A percentile compares a stretch with the other conserved stretches of the same genome.
Evolutionary conservation across 805 yeast species (phyloP).

Genomic region (Millerago galiae): DNA sequence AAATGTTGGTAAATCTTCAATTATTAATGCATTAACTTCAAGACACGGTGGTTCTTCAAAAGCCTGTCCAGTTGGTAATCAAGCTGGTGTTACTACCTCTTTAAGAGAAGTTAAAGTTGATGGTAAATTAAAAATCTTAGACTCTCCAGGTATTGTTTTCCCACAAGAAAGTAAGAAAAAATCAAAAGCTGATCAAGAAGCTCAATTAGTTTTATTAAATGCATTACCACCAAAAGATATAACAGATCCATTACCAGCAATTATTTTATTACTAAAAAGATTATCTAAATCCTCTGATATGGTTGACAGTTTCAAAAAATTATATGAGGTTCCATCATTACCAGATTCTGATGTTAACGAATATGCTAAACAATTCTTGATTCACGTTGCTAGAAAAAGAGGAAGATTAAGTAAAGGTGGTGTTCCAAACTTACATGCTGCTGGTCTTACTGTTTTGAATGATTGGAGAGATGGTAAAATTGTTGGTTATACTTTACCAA

Average conservation of each 20-base stretch:
- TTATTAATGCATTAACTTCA: slow-evolving; percentile 80
- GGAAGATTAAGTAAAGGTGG: slow-evolving; percentile 94
- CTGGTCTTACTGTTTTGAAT: slow-evolving; percentile 73
- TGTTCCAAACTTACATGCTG: slow-evolving; percentile 79
- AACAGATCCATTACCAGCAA: slow-evolving; percentile 78
- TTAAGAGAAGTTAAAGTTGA: slow-evolving; percentile 90
- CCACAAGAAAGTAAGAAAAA: slow-evolving; percentile 57
- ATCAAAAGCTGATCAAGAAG: slow-evolving; percentile 61
- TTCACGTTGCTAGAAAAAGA: slow-evolving; percentile 86
- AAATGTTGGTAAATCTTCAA: slow-evolving; percentile 93
- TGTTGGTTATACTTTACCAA: slow-evolving; percentile 84
- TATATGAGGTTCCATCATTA: slow-evolving; percentile 76
- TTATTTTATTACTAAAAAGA: slow-evolving; percentile 68
- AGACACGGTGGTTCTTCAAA: slow-evolving; percentile 67
- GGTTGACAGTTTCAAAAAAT: slow-evolving; percentile 67
- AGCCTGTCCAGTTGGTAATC: slow-evolving; percentile 95
- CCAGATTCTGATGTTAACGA: slow-evolving; percentile 68
- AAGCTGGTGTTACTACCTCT: slow-evolving; percentile 94
- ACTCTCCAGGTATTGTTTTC: slow-evolving; percentile 97
- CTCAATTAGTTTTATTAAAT: slow-evolving; percentile 81
- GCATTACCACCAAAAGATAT: slow-evolving; percentile 87
- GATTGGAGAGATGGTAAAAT: slow-evolving; percentile 98
- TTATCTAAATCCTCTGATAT: slow-evolving; percentile 66
- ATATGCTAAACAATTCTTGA: slow-evolving; percentile 78
- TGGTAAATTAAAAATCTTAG: slow-evolving; percentile 79